Conservation (phyloP, 140 eudicot genomes). For the Senecio squalidus region DNA sequence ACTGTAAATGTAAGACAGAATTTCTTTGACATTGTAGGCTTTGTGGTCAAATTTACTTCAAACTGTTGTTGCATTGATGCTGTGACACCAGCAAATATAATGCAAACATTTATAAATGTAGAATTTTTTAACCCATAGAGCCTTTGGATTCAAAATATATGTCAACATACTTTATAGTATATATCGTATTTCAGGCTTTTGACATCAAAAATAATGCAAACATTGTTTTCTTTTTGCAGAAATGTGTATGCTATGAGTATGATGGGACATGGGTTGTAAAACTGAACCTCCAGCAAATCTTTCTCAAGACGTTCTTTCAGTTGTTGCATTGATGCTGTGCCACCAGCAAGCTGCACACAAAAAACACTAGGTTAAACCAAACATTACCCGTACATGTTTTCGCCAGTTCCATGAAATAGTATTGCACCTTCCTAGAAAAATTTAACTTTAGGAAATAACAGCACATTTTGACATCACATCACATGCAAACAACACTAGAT, state of each 20-base stretch:
- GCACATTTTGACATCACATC: not conserved
- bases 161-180: not conserved
- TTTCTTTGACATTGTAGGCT: not conserved
- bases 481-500: no score
- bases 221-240: not conserved
- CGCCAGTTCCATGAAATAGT: not conserved
- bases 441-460: not conserved
- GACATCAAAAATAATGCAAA: conserved; percentile 2
- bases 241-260: not conserved
- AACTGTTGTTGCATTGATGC: no score
- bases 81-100: no score
- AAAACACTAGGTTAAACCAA: conserved; percentile 1
- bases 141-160: not conserved
- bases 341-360: conserved; percentile 79
- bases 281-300: conserved; percentile 80
- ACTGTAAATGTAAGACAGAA: not conserved
- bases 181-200: not conserved
- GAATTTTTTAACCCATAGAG: not conserved
- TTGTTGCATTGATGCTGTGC: conserved; percentile 97
- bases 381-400: not conserved
- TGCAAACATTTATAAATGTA: no score
- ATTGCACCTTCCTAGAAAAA: not conserved
- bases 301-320: conserved; percentile 98
- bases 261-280: conserved; percentile 8
- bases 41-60: not conserved